Conservation (phyloP, 257 asterid species). For the Solanum pennellii region DNA sequence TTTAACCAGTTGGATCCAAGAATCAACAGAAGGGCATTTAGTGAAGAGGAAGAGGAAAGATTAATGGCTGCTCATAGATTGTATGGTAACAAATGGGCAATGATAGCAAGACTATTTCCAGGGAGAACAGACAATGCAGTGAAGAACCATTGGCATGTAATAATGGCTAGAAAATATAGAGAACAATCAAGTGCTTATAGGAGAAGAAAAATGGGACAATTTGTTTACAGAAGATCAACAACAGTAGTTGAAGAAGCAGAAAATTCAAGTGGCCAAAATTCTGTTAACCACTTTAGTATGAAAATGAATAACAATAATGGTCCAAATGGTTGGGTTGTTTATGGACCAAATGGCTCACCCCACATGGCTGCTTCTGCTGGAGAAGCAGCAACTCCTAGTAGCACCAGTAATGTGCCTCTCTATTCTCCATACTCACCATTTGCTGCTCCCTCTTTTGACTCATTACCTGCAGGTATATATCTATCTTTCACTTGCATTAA, state of each 20-base stretch:
- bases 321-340: constrained; percentile 11
- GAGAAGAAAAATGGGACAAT: constrained; percentile 60
- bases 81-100: constrained; percentile 91
- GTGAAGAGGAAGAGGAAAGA: constrained; percentile 81
- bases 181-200: constrained; percentile 67
- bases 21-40: constrained; percentile 69
- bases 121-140: constrained; percentile 94
- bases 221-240: constrained; percentile 20
- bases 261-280: background rate
- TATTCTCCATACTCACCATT: constrained; percentile 11
- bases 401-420: background rate
- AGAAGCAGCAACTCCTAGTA: constrained; percentile 1
- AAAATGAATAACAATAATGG: background rate
- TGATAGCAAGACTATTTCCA: constrained; percentile 82
- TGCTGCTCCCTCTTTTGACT: constrained; percentile 21
- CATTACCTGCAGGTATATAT: constrained; percentile 31
- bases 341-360: constrained; percentile 16
- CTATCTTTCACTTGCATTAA: background rate
- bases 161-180: constrained; percentile 80
- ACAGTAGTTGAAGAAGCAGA: constrained; percentile 10
- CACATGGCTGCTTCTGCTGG: constrained; percentile 5
- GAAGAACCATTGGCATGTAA: constrained; percentile 89
- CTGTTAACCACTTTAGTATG: background rate
- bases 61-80: constrained; percentile 83
- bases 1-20: constrained; percentile 87